phyloP scores from a whole-genome alignment of 306 rosid genomes.

The Rubus parviflorus region DNA sequence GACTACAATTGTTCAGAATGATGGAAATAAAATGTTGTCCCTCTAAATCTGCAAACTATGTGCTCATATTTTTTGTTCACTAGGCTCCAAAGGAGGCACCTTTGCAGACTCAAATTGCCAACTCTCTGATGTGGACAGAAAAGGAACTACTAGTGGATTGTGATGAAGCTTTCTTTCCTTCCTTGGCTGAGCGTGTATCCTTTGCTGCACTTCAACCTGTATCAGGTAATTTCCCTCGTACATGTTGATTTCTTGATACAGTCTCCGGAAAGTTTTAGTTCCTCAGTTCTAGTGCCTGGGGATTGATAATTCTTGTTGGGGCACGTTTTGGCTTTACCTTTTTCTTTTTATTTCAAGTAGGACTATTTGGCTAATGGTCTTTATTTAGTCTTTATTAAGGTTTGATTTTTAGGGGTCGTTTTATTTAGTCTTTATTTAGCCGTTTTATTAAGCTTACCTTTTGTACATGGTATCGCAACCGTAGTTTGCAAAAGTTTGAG shows the following conservation, averaged over 20 bases:
- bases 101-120: constrained; percentile 43
- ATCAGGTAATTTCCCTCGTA: constrained; percentile 34
- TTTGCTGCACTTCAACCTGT: constrained; percentile 50
- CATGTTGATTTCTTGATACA: not conserved
- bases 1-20: not conserved
- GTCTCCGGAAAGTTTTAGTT: not conserved
- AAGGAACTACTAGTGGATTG: constrained; percentile 31
- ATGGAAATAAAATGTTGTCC: not conserved
- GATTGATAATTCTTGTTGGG: not conserved
- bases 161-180: constrained; percentile 45
- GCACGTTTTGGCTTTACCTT: not conserved
- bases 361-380: not conserved
- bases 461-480: not conserved
- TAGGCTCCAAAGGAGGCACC: constrained; percentile 51
- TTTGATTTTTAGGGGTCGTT: not conserved
- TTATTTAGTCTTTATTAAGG: not conserved
- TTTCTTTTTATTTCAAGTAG: not conserved
- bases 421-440: too few relatives aligned
- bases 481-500: not conserved
- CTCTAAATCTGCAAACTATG: not conserved
- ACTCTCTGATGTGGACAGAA: constrained; percentile 47
- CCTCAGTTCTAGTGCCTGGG: constrained; percentile 3
- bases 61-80: not conserved
- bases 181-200: constrained; percentile 43
- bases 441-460: too few relatives aligned